These are phyloP conservation scores for Suhomyces kunorum DNA, from an alignment of 1,139 yeast genomes.

Conservation along the genomic window DNA sequence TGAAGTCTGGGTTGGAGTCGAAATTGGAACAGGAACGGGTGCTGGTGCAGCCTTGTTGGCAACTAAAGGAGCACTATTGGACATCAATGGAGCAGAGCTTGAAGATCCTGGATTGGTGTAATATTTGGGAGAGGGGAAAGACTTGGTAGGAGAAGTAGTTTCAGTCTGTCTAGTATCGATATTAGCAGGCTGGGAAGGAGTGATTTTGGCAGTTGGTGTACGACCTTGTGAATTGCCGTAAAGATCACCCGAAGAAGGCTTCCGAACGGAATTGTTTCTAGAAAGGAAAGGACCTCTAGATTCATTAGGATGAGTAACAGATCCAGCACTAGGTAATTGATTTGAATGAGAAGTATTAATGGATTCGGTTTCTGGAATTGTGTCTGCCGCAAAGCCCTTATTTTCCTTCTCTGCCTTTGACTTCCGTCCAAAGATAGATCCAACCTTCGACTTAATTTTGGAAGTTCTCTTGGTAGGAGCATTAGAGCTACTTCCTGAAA, in stretches of 20 bases:
- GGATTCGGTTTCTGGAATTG: conserved; percentile 41
- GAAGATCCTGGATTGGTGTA: conserved; percentile 15
- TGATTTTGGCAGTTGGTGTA: background rate
- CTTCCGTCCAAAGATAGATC: conserved; percentile 75
- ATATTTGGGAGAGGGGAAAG: conserved; percentile 16
- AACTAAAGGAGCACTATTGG: conserved; percentile 5
- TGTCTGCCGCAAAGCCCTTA: conserved; percentile 17
- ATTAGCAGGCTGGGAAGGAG: conserved; percentile 2
- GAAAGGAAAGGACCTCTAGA: conserved; percentile 9
- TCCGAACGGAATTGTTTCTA: conserved; percentile 16
- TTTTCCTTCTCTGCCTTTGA: conserved; percentile 33
- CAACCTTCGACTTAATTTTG: conserved; percentile 73
- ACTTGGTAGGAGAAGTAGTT: conserved; percentile 5
- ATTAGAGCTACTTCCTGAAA: conserved; percentile 11
- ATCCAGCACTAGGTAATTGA: conserved; percentile 13
- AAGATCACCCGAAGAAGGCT: conserved; percentile 8
- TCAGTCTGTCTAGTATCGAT: conserved; percentile 7
- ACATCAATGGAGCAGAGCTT: background rate
- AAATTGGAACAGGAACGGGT: background rate
- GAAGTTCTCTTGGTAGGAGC: conserved; percentile 24
- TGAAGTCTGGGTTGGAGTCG: background rate
- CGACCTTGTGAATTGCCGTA: conserved; percentile 1
- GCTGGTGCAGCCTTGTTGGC: conserved; percentile 2
- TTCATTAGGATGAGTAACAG: conserved; percentile 8
- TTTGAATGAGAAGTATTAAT: conserved; percentile 22